Conservation (phyloP, 1,139 yeast species). For the Yamadazyma jaroonii region DNA sequence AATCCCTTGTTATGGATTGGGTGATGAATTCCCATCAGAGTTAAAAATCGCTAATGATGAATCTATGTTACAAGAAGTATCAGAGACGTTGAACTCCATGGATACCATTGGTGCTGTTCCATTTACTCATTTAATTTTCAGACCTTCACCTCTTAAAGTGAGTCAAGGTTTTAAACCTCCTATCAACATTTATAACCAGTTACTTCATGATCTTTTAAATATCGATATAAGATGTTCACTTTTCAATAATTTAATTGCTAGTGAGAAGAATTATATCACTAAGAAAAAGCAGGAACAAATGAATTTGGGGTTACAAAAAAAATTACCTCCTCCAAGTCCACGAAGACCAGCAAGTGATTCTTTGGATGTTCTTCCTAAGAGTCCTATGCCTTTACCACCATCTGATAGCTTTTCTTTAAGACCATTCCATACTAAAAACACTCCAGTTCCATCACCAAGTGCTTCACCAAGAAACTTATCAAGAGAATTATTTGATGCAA, state of each 20-base stretch:
- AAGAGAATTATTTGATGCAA: conserved; percentile 12
- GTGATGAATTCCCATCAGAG: conserved; percentile 25
- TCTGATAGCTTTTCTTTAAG: conserved; percentile 37
- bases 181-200: conserved; percentile 21
- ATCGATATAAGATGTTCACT: conserved; percentile 24
- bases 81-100: conserved; percentile 31
- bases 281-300: conserved; percentile 33
- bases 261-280: conserved; percentile 27
- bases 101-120: conserved; percentile 39
- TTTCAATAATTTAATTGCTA: conserved; percentile 24
- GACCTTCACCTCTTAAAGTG: conserved; percentile 39
- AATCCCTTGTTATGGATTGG: conserved; percentile 27
- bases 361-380: conserved; percentile 5
- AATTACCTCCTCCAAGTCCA: conserved; percentile 19
- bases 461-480: conserved; percentile 35
- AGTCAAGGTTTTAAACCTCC: conserved; percentile 46
- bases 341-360: conserved; percentile 8
- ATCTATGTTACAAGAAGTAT: conserved; percentile 12
- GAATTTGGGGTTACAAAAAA: conserved; percentile 24
- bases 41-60: conserved; percentile 14
- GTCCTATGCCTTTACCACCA: conserved; percentile 11
- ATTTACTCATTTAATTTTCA: conserved; percentile 38
- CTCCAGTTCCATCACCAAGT: conserved; percentile 43
- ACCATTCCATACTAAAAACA: conserved; percentile 41
- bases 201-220: conserved; percentile 31